A percentile compares a stretch with the other conserved stretches of the same genome.
Conservation (phyloP, 73 alveolate genomes). For the Paramecium bursaria region DNA sequence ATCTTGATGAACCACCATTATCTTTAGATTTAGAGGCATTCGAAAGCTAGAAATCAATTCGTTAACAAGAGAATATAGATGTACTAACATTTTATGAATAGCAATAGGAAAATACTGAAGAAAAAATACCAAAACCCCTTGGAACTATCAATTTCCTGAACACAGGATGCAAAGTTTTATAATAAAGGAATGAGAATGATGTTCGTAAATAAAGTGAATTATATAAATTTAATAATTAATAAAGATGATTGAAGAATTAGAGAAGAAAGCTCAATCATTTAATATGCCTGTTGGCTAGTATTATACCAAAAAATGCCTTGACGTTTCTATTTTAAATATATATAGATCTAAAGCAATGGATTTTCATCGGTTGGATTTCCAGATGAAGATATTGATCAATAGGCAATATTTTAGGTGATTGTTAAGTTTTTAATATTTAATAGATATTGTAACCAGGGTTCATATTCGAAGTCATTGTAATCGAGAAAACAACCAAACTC, state of each 20-base stretch:
- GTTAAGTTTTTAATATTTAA: background rate
- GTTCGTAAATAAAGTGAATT: background rate
- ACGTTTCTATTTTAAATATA: conserved; percentile 31
- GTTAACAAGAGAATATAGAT: too few species aligned
- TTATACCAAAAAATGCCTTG: background rate
- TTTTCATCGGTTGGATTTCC: conserved; percentile 63
- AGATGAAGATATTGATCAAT: conserved; percentile 37
- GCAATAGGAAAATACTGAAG: conserved; percentile 8
- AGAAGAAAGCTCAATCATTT: background rate
- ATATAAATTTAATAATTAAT: too few species aligned
- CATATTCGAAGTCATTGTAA: conserved; percentile 53
- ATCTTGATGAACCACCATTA: too few species aligned
- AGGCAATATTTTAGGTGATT: conserved; percentile 11
- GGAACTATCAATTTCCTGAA: conserved; percentile 30
- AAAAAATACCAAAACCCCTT: conserved; percentile 16
- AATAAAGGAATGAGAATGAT: conserved; percentile 44
- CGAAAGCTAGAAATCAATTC: too few species aligned
- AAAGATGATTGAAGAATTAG: too few species aligned
- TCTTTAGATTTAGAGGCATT: too few species aligned
- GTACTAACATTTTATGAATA: too few species aligned
- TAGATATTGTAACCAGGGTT: conserved; percentile 53
- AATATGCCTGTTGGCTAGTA: conserved; percentile 4
- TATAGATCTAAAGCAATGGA: conserved; percentile 43
- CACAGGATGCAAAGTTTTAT: conserved; percentile 13
- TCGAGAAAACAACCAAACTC: background rate